Evolutionary conservation across 257 asterid species (phyloP), one percentile per base, ranked within the genome.

Genomic region (Lavandula angustifolia): DNA sequence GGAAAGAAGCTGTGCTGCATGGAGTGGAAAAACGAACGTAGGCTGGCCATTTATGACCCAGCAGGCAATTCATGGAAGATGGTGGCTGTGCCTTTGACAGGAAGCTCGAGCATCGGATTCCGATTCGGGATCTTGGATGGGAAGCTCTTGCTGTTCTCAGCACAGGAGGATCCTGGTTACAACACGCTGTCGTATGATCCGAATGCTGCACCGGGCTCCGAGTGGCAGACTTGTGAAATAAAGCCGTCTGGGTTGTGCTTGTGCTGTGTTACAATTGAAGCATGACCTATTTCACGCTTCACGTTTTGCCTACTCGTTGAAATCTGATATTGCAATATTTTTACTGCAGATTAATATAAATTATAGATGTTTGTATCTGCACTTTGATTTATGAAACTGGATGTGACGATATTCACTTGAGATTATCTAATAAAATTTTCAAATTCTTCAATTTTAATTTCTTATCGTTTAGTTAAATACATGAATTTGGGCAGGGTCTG

Each of bases 21-120:
- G 68, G 98, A 91, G 67, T 91, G 98, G 98, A 91, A 86, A 68
- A 84, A 86, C 52, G 88, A 84, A 78, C 80, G 98, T 9, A 87
- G 79, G 13, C 64, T 88, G 9, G 73, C 95, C 5, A 76, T 84
- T 40, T 84, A 80, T 16, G 62, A 88, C 53, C 83, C 90, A 0
- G 51, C 17, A 0, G 86, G 83, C 68, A 72, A 75, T 13, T 83
- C 90, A 0, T 88, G 96, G 96, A 86, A 76, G 76, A 84, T 62
- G 85, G 85, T 86, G 3, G 69, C 85, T 0, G 69, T 88, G 12
- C 96, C 94, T 0, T 77, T 88, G 69, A 74, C 85, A 0, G 96
- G 96, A 49, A 84, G 92, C 70, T 73, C 82, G 52, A 81, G 84
- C 57, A 63, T 82, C 46, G 82, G 91, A 13, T 91, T 88, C 14